Evolutionary conservation across 257 asterid species (phyloP), one percentile per base, ranked within the genome.

Genomic region (Ilex asprella): DNA sequence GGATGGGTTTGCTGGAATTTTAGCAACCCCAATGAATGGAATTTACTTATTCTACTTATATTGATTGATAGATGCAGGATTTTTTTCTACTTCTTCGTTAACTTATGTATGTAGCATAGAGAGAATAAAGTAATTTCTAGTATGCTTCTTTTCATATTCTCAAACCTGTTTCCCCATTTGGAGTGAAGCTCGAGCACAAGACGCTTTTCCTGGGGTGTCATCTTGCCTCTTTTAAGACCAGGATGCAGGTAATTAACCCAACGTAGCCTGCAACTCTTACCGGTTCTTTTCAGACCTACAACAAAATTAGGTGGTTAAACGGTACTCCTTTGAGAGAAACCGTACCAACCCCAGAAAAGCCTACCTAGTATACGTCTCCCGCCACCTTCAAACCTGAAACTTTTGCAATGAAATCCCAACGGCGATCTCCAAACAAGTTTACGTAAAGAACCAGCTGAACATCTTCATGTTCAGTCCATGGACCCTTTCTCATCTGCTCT

Each of bases 311-410:
- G 57, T 53, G 27, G 11, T 53, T 21, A 46, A 53, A 16, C 11
- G 27, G 10, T 0, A n/a, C 15, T 53, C 30, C 14, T 15, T n/a
- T 10, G 15, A 53, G 57, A 16, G 57, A 16, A 53, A 21, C 5
- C n/a, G 30, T 2, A 7, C 2, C 57, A 53, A 6, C 29, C 30
- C 57, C 27, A 53, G 16, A 11, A 10, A 16, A 53, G 57, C 57
- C 57, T 53, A 53, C 57, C 57, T 53, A 53, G 11, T 14, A 21
- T 53, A 8, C 5, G 30, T 53, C 57, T 53, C 57, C 57, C 57
- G 27, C 57, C 57, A 53, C 57, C 57, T 53, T 53, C 57, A 53
- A 53, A 53, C 57, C 57, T 53, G 57, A 53, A n/a, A 53, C 57
- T 53, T 53, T 53, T 3, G 57, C 29, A 1, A 53, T 53, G 57